Conservation (phyloP, 768 basidiomycete genomes). For the Lentinus tigrinus region DNA sequence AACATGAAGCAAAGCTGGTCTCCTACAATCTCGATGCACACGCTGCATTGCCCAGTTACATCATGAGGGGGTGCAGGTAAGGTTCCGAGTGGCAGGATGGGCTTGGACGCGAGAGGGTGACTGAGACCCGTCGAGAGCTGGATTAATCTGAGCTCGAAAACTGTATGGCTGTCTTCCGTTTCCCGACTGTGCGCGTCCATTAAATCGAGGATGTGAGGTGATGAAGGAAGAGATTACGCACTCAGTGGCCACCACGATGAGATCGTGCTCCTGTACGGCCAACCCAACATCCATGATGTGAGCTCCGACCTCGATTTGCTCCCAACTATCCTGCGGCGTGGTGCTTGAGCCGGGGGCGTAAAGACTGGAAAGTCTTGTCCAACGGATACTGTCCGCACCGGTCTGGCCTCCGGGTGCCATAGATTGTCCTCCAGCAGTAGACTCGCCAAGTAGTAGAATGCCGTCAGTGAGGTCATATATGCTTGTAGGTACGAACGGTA, state of each 20-base stretch:
- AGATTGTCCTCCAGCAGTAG: conserved; percentile 3
- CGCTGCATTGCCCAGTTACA: conserved; percentile 9
- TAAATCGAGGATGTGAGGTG: background rate
- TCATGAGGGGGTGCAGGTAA: background rate
- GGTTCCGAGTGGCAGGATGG: conserved; percentile 10
- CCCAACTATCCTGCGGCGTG: conserved; percentile 2
- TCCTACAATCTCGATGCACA: conserved; percentile 27
- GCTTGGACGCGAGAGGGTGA: conserved; percentile 21
- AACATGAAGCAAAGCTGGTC: conserved; percentile 20
- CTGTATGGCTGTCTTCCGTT: conserved; percentile 7
- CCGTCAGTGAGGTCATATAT: conserved; percentile 28
- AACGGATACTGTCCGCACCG: conserved; percentile 12
- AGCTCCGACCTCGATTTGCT: conserved; percentile 16
- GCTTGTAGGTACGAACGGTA: conserved; percentile 19
- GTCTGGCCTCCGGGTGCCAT: background rate
- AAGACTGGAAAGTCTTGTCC: conserved; percentile 6
- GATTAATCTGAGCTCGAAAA: conserved; percentile 16
- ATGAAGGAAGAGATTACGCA: conserved; percentile 2
- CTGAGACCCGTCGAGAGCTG: conserved; percentile 21
- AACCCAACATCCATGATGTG: conserved; percentile 25
- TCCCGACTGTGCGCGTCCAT: background rate
- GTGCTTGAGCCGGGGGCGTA: background rate
- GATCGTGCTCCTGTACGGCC: conserved; percentile 23
- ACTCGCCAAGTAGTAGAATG: conserved; percentile 24
- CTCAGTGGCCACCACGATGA: conserved; percentile 24